phyloP scores from a whole-genome alignment of 176 grass and related monocot species.

The Avena eriantha region DNA sequence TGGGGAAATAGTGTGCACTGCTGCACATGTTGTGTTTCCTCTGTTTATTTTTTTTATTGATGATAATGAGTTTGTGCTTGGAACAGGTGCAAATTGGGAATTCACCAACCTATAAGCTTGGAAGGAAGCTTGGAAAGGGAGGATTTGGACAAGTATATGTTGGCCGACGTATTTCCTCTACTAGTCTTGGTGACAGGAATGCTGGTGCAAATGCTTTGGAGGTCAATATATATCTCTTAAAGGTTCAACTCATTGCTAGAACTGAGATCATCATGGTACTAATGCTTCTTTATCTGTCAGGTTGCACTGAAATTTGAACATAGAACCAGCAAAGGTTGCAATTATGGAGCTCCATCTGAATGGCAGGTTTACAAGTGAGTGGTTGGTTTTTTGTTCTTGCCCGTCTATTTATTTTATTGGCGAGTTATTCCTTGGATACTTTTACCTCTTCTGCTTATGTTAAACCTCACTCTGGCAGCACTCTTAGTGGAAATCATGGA shows the following conservation, averaged over 20 bases:
- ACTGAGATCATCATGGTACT: conserved; percentile 32
- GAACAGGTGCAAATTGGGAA: conserved; percentile 82
- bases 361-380: conserved; percentile 97
- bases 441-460: conserved; percentile 29
- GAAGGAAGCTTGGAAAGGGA: conserved; percentile 95
- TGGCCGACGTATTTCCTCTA: conserved; percentile 67
- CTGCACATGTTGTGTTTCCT: conserved; percentile 1
- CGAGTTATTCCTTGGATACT: conserved; percentile 13
- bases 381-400: not conserved
- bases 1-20: conserved; percentile 7
- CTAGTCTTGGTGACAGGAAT: conserved; percentile 54
- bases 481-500: conserved; percentile 92
- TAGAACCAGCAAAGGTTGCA: conserved; percentile 92
- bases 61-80: not conserved
- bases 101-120: conserved; percentile 84
- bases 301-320: conserved; percentile 97
- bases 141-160: conserved; percentile 98
- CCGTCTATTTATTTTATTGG: conserved; percentile 22
- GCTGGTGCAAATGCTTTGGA: conserved; percentile 82
- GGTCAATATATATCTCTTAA: conserved; percentile 55
- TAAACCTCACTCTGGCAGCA: conserved; percentile 60
- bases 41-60: conserved; percentile 1
- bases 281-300: conserved; percentile 54
- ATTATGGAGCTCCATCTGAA: conserved; percentile 87
- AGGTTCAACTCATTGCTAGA: conserved; percentile 28